phyloP scores from a whole-genome alignment of 2,329 filamentous ascomycete genomes.

The Stachybotrys chlorohalonatus region DNA sequence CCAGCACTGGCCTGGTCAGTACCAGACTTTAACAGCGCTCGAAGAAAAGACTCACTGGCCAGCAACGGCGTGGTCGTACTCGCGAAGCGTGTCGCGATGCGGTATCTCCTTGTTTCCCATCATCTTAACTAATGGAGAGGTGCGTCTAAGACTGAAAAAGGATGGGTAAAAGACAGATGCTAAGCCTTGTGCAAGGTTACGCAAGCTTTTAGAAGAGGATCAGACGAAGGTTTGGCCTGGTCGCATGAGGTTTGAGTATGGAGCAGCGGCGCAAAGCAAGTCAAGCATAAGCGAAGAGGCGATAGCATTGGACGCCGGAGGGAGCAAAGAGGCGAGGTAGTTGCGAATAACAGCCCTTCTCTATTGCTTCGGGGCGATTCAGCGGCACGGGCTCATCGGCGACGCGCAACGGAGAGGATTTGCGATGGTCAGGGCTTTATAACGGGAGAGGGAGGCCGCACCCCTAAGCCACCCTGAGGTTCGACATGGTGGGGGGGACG shows the following conservation, averaged over 20 bases:
- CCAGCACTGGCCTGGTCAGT: conserved; percentile 46
- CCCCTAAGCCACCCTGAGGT: background rate
- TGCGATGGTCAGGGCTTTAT: background rate
- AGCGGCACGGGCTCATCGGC: background rate
- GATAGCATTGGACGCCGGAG: background rate
- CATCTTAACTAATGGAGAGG: conserved; percentile 1
- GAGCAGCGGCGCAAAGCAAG: background rate
- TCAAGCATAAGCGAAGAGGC: background rate
- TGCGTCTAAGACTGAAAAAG: background rate
- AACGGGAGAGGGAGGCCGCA: background rate
- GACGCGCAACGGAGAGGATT: background rate
- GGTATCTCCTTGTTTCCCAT: conserved; percentile 33
- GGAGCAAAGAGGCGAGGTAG: background rate
- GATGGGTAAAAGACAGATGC: background rate
- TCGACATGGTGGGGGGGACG: background rate
- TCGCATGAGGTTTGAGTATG: background rate
- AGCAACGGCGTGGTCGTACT: conserved; percentile 69
- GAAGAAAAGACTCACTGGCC: conserved; percentile 59
- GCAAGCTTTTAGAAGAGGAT: background rate
- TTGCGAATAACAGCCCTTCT: background rate
- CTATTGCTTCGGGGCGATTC: background rate
- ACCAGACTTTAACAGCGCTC: background rate
- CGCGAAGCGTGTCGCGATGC: conserved; percentile 51
- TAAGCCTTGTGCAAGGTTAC: background rate
- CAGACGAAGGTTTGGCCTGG: background rate